Conservation (phyloP, 148 eudicot genomes). For the Beta vulgaris region DNA sequence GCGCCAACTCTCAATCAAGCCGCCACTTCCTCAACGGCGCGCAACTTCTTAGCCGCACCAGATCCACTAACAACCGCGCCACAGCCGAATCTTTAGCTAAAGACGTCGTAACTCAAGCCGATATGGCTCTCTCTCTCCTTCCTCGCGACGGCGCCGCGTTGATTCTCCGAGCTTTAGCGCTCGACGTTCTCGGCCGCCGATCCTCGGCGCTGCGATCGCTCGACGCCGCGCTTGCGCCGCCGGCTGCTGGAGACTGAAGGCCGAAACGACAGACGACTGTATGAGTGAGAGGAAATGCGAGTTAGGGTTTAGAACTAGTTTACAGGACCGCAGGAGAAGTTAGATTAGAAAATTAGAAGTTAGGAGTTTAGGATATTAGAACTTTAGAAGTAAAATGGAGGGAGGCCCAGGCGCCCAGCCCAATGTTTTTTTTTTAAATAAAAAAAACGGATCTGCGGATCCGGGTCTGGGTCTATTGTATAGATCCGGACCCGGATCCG, state of each 20-base stretch:
- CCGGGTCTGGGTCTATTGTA: too few relatives aligned
- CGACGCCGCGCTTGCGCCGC: conserved; percentile 57
- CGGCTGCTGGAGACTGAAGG: too few relatives aligned
- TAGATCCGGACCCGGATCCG: too few relatives aligned
- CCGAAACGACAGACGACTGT: too few relatives aligned
- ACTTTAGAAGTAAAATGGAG: too few relatives aligned
- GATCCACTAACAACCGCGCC: conserved; percentile 44
- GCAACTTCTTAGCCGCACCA: conserved; percentile 62
- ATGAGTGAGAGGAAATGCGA: conserved; percentile 61
- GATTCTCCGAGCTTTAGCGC: conserved; percentile 66
- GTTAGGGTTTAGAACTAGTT: conserved; percentile 48
- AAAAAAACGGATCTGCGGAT: too few relatives aligned
- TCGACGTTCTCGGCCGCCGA: conserved; percentile 46
- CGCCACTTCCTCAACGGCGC: conserved; percentile 81
- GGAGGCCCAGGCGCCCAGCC: too few relatives aligned
- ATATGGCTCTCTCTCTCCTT: conserved; percentile 49
- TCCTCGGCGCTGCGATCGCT: conserved; percentile 60
- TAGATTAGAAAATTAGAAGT: too few relatives aligned
- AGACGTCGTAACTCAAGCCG: conserved; percentile 59
- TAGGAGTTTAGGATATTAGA: too few relatives aligned
- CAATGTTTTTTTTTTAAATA: too few relatives aligned
- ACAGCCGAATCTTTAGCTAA: conserved; percentile 53
- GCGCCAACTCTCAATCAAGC: conserved; percentile 48
- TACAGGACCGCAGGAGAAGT: conserved; percentile 47
- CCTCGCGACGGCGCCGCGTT: conserved; percentile 68